These are phyloP conservation scores for Venturiaceae sp. DNA, from an alignment of 2,329 filamentous ascomycete species.

Conservation along the genomic window DNA sequence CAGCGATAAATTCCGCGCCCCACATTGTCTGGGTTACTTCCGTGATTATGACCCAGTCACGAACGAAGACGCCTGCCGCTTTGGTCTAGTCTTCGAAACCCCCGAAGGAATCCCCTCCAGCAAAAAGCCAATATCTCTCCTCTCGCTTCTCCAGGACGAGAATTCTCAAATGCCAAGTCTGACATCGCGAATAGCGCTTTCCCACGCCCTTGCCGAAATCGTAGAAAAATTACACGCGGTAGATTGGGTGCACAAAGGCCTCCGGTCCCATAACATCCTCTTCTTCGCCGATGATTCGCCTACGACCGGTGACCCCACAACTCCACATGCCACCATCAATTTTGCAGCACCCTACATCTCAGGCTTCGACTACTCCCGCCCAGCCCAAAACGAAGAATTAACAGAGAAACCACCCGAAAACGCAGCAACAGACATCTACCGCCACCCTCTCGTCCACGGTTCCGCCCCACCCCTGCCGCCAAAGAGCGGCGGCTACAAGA, in stretches of 20 bases:
- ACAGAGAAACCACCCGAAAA: constrained; percentile 40
- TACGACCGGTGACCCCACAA: constrained; percentile 26
- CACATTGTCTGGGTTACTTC: no score
- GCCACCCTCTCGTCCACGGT: constrained; percentile 22
- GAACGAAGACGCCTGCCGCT: no score
- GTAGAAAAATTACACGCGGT: constrained; percentile 45
- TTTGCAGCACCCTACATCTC: constrained; percentile 15
- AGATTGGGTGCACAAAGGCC: constrained; percentile 50
- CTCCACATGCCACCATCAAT: constrained; percentile 48
- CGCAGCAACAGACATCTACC: no score
- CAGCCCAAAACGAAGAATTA: constrained; percentile 39
- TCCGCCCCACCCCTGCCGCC: no score
- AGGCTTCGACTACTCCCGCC: constrained; percentile 41
- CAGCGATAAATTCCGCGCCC: constrained; percentile 14
- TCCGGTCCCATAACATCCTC: constrained; percentile 44
- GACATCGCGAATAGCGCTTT: constrained; percentile 42
- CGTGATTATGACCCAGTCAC: no score
- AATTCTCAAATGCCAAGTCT: no score
- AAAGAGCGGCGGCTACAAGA: constrained; percentile 27
- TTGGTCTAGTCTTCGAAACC: no score
- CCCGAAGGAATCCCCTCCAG: no score
- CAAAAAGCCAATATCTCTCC: no score
- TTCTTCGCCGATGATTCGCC: constrained; percentile 31
- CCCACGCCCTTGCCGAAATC: constrained; percentile 42
- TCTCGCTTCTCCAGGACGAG: no score